Conservation (phyloP, 163 green algal genomes). For the Coccomyxa subellipsoidea region DNA sequence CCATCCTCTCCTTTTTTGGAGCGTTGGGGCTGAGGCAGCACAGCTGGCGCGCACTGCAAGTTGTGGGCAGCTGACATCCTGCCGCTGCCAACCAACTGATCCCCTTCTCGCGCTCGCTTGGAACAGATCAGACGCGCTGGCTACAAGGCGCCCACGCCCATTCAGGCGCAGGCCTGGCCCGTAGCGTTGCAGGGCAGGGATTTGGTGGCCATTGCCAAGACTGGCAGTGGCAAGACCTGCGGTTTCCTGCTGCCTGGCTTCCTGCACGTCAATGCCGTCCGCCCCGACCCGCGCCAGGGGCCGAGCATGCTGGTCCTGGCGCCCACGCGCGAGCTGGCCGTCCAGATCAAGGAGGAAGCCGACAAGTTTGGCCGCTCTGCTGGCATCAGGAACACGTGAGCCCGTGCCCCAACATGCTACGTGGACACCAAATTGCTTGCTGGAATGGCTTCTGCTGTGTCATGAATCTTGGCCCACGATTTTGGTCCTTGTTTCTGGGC, state of each 20-base stretch:
- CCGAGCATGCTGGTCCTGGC: slow-evolving; percentile 90
- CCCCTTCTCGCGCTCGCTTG: background rate
- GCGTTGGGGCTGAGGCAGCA: background rate
- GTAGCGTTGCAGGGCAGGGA: slow-evolving; percentile 92
- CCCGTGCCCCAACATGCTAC: too few species aligned
- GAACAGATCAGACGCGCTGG: slow-evolving; percentile 68
- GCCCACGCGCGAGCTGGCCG: slow-evolving; percentile 91
- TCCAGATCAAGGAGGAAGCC: slow-evolving; percentile 96
- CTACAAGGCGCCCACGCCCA: slow-evolving; percentile 86
- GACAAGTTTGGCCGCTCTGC: slow-evolving; percentile 87
- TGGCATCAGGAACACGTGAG: slow-evolving; percentile 75
- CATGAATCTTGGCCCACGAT: background rate
- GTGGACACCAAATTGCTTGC: too few species aligned
- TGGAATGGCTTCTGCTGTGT: too few species aligned
- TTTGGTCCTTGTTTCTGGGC: background rate
- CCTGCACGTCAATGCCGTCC: slow-evolving; percentile 90
- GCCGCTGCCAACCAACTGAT: background rate
- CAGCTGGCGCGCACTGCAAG: background rate
- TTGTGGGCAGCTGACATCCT: background rate
- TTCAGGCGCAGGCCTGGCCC: slow-evolving; percentile 96
- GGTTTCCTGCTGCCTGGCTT: slow-evolving; percentile 94
- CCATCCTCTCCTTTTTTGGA: background rate
- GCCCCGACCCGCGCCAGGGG: slow-evolving; percentile 56
- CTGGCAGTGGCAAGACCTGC: slow-evolving; percentile 92
- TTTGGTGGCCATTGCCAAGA: slow-evolving; percentile 95